These are phyloP conservation scores for Aspergillus avenaceus DNA, from an alignment of 495 filamentous ascomycete genomes.

Conservation along the genomic window DNA sequence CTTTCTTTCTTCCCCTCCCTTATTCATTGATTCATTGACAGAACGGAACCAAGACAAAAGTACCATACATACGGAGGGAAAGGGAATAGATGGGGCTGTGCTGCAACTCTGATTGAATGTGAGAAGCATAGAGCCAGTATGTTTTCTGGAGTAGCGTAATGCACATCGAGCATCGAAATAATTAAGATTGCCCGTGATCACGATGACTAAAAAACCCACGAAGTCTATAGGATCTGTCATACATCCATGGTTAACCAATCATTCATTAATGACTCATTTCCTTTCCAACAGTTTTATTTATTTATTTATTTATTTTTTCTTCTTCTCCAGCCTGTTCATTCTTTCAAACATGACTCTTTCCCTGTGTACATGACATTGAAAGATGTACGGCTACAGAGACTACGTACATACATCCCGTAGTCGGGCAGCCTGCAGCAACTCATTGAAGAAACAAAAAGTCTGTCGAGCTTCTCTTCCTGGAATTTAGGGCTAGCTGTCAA, in stretches of 20 bases:
- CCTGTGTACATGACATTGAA: background rate
- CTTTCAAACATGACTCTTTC: background rate
- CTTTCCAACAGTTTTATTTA: background rate
- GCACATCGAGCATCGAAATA: background rate
- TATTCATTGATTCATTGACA: background rate
- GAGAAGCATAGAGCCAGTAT: background rate
- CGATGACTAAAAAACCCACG: background rate
- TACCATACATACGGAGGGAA: background rate
- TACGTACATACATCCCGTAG: no score
- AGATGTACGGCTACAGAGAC: background rate
- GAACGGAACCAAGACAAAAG: background rate
- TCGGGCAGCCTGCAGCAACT: background rate
- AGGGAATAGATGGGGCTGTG: slow-evolving; percentile 12
- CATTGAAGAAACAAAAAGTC: background rate
- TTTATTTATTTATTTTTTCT: background rate
- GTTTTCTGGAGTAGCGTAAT: background rate
- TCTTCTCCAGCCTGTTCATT: background rate
- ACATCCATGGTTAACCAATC: background rate
- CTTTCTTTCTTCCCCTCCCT: background rate
- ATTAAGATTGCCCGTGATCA: background rate
- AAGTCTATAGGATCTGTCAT: background rate
- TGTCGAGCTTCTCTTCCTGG: background rate
- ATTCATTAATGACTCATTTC: background rate
- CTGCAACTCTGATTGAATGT: slow-evolving; percentile 22
- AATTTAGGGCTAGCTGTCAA: background rate